These are phyloP conservation scores for Trichoderma endophyticum DNA, from an alignment of 2,329 filamentous ascomycete species.

Conservation along the genomic window DNA sequence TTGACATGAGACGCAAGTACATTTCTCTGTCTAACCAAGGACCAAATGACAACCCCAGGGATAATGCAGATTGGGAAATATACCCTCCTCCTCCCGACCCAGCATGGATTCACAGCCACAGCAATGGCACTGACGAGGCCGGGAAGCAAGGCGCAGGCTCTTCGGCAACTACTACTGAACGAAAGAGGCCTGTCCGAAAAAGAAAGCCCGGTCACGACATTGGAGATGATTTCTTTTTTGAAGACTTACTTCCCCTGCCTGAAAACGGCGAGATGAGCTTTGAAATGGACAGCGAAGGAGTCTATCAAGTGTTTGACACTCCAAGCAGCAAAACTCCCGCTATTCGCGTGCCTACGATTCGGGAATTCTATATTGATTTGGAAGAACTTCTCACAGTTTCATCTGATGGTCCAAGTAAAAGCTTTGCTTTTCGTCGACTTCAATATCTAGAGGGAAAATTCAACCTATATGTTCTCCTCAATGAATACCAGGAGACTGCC, in stretches of 20 bases:
- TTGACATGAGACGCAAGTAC: constrained; percentile 86
- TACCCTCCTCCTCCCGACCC: constrained; percentile 68
- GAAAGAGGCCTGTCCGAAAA: constrained; percentile 52
- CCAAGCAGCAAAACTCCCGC: constrained; percentile 66
- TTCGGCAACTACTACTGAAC: constrained; percentile 28
- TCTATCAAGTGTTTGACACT: constrained; percentile 91
- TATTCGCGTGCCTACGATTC: constrained; percentile 84
- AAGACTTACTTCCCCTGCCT: constrained; percentile 73
- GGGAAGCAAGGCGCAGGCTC: background rate
- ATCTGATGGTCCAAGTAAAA: constrained; percentile 93
- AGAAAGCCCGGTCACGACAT: constrained; percentile 56
- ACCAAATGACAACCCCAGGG: constrained; percentile 1
- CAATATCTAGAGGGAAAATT: constrained; percentile 97
- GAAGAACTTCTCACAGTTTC: constrained; percentile 82
- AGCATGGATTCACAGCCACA: constrained; percentile 59
- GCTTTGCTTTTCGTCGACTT: constrained; percentile 89
- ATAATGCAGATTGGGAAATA: background rate
- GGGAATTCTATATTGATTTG: constrained; percentile 94
- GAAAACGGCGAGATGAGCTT: constrained; percentile 68
- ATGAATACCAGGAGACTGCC: constrained; percentile 96
- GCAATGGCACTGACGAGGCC: constrained; percentile 13
- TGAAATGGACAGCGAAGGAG: constrained; percentile 78
- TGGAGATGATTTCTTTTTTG: constrained; percentile 80
- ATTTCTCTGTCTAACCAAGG: constrained; percentile 81
- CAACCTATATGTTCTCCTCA: constrained; percentile 87